phyloP scores from a whole-genome alignment of 495 filamentous ascomycete genomes.

The Penicillium maclennaniae region DNA sequence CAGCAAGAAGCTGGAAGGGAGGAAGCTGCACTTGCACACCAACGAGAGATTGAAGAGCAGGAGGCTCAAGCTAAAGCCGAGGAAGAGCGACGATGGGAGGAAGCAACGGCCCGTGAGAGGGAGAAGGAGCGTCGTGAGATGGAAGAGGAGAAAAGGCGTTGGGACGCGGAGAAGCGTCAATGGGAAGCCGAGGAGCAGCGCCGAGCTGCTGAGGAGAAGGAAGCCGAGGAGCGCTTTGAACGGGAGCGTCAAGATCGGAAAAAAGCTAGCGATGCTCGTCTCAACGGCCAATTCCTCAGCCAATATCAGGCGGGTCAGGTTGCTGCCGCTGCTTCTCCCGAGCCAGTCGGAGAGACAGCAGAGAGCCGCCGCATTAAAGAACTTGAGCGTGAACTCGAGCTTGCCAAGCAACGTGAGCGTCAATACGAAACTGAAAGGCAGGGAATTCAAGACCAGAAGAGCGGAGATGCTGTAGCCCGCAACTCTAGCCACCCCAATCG shows the following conservation, averaged over 20 bases:
- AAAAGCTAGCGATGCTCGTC: slow-evolving; percentile 56
- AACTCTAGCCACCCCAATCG: slow-evolving; percentile 37
- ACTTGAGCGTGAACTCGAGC: slow-evolving; percentile 79
- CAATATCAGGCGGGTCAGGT: slow-evolving; percentile 65
- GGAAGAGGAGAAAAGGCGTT: slow-evolving; percentile 73
- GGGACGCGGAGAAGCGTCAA: slow-evolving; percentile 79
- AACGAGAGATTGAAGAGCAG: slow-evolving; percentile 66
- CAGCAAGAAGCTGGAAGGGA: slow-evolving; percentile 48
- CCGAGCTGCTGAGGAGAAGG: slow-evolving; percentile 68
- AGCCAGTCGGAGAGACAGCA: slow-evolving; percentile 32
- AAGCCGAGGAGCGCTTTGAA: slow-evolving; percentile 61
- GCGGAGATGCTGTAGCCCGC: slow-evolving; percentile 23
- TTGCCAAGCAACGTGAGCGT: slow-evolving; percentile 79
- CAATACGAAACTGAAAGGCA: slow-evolving; percentile 81
- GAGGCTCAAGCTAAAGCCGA: slow-evolving; percentile 57
- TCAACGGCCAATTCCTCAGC: slow-evolving; percentile 80
- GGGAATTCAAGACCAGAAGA: slow-evolving; percentile 40
- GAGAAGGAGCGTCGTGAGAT: slow-evolving; percentile 65
- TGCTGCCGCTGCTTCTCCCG: slow-evolving; percentile 4
- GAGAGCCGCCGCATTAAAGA: slow-evolving; percentile 69
- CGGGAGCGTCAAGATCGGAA: slow-evolving; percentile 62
- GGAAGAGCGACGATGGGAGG: slow-evolving; percentile 77
- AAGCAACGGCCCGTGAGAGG: slow-evolving; percentile 63
- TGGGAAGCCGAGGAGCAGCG: slow-evolving; percentile 81
- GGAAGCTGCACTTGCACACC: slow-evolving; percentile 59